Evolutionary conservation across 371 early-diverging fungal species (phyloP), one percentile per base, ranked within the genome.

Genomic region (Rhizopus sp.): DNA sequence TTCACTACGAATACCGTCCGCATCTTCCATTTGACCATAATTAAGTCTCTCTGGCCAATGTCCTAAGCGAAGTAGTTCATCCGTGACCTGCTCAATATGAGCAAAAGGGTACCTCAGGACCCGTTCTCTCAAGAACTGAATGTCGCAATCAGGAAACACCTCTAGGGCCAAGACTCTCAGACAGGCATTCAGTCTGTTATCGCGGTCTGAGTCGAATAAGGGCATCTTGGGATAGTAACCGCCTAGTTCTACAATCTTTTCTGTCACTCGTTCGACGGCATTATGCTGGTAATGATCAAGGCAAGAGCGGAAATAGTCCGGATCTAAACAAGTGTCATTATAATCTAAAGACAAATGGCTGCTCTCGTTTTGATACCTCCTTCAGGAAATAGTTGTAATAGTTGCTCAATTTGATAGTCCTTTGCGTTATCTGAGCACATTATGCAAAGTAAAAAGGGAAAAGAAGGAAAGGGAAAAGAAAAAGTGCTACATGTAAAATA

Each of bases 71-170:
- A 81, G 29, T 9, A 84, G 16, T 3, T 31, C 57, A 5, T 76
- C 59, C 6, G 68, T 56, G 3, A 70, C 73, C 33, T 69, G 58
- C 30, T 81, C 72, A 17, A 84, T 49, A 51, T 70, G 69, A 40
- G 69, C 75, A 48, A 67, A 71, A 3, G 57, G 29, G 23, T 63
- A 56, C 3, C 44, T 44, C 29, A 63, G n/a, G 4, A 84, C 48
- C 12, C 50, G 39, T 7, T 73, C 70, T 9, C 83, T 63, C 12
- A 84, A 50, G 42, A 70, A 70, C 9, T 58, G 47, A 30, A 77
- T 50, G 42, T 82, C 73, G 41, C 70, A 69, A 38, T 75, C 78
- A 3, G 84, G 84, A 53, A 84, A 84, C 8, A 84, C 51, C n/a
- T 79, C 78, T 7, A 73, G 70, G 0, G 79, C 75, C 30, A 82